Conservation (phyloP, 306 rosid genomes). For the Ormosia emarginata region DNA sequence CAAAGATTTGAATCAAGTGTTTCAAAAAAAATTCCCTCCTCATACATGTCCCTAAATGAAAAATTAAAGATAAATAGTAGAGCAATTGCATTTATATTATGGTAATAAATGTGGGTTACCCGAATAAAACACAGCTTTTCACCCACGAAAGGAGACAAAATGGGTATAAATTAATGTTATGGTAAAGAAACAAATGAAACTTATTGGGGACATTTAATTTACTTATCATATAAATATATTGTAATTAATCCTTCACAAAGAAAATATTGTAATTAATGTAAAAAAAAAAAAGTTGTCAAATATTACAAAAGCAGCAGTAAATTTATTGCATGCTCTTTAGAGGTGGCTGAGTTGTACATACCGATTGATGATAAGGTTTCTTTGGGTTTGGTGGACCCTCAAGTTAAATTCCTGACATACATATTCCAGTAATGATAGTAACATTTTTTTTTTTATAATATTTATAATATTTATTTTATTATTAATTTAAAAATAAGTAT, state of each 20-base stretch:
- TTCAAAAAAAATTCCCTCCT: too few relatives aligned
- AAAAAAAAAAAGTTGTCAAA: background rate
- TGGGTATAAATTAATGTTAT: background rate
- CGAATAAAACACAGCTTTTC: background rate
- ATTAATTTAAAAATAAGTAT: too few relatives aligned
- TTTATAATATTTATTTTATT: too few relatives aligned
- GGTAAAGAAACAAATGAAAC: background rate
- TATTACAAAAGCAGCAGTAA: background rate
- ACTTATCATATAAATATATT: background rate
- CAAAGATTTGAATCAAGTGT: background rate
- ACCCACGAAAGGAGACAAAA: background rate
- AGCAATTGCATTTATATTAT: background rate
- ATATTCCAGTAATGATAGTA: too few relatives aligned
- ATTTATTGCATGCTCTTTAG: background rate
- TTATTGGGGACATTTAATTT: background rate
- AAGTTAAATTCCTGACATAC: background rate
- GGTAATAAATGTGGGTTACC: background rate
- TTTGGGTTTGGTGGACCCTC: background rate
- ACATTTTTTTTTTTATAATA: too few relatives aligned
- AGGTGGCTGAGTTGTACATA: background rate
- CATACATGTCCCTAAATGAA: too few relatives aligned
- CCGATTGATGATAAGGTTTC: background rate
- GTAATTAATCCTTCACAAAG: background rate
- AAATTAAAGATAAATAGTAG: background rate
- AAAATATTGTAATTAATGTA: background rate